Percentiles rank a stretch among this genome's conserved stretches.
These are phyloP conservation scores for Talaromyces stipitatus DNA, from an alignment of 495 filamentous ascomycete species.

Conservation along the genomic window DNA sequence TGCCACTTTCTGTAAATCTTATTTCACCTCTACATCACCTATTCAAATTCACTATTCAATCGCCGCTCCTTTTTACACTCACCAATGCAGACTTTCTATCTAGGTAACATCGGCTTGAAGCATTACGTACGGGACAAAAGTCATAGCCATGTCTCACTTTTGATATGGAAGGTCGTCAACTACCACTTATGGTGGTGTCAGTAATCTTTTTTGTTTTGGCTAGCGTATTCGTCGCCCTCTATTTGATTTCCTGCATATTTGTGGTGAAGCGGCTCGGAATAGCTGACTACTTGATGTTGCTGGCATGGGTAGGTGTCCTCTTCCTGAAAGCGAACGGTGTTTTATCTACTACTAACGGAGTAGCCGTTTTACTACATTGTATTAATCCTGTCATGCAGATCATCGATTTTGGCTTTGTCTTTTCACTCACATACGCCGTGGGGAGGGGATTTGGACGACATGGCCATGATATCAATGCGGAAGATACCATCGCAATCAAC, in stretches of 20 bases:
- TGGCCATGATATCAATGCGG: background rate
- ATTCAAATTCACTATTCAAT: too few relatives aligned
- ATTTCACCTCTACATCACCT: too few relatives aligned
- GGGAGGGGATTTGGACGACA: background rate
- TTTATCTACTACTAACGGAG: too few relatives aligned
- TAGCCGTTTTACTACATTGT: background rate
- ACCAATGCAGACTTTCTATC: too few relatives aligned
- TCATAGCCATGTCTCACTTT: too few relatives aligned
- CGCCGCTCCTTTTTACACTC: too few relatives aligned
- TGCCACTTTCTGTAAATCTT: too few relatives aligned
- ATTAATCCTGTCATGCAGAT: background rate
- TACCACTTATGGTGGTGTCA: background rate
- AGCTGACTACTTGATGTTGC: background rate
- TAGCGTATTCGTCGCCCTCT: background rate
- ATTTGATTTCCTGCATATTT: background rate
- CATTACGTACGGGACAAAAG: too few relatives aligned
- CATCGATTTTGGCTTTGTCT: background rate
- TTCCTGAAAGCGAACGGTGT: too few relatives aligned
- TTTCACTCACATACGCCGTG: background rate
- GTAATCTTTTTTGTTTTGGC: background rate
- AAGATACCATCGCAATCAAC: background rate
- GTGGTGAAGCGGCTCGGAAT: background rate
- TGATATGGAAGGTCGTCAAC: background rate
- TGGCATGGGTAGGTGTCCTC: background rate
- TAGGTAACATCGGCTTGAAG: too few relatives aligned